Base-by-base conservation (phyloP, 441 rosid genomes). In the Flueggea neowawraea region DNA sequence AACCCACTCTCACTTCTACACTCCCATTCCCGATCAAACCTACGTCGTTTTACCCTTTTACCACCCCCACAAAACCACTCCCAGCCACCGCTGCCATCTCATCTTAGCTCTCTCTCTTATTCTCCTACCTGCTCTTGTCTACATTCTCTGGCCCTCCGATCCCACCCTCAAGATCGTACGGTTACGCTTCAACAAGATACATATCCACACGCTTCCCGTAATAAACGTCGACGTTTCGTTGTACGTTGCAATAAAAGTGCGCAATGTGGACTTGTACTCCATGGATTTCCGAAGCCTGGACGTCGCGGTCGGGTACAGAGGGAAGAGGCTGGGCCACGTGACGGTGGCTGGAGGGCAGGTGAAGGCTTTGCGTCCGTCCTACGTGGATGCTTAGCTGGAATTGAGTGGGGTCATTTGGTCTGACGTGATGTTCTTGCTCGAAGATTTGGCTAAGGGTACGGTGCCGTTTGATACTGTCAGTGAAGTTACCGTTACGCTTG, bases 351-450 rank as follows among this genome's bases (percentile, higher is more conserved):
- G 86, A 5, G 93, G 82, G 9, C 73, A 57, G 55, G 73, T 93
- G 62, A 76, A 81, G 64, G 93, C 96, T 13, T 62, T 86, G 22
- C 78, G 76, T 17, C 77, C 83, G 56, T 87, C 93, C 22, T 90
- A 81, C 60, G 68, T 93, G 60, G 66, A 88, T 55, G 89, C 91
- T 4, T 80, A 84, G 54, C 83, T 93, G 17, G 89, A 84, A 36
- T 64, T 90, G 16, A 75, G 75, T 51, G 92, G 93, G 63, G 70
- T 82, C 16, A 79, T 77, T 69, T 61, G 84, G 62, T 79, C 85
- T 31, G 98, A 93, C 58, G 88, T 79, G 45, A 57, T 90, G 73
- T 82, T 74, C 71, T 77, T 90, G 86, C 79, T 93, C 31, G 79
- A 72, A 55, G 97, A 93, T 72, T 64, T 81, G 73, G 77, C 84